Evolutionary conservation across 257 asterid species (phyloP), one percentile per base, ranked within the genome.

Genomic region (Handroanthus guayacan): DNA sequence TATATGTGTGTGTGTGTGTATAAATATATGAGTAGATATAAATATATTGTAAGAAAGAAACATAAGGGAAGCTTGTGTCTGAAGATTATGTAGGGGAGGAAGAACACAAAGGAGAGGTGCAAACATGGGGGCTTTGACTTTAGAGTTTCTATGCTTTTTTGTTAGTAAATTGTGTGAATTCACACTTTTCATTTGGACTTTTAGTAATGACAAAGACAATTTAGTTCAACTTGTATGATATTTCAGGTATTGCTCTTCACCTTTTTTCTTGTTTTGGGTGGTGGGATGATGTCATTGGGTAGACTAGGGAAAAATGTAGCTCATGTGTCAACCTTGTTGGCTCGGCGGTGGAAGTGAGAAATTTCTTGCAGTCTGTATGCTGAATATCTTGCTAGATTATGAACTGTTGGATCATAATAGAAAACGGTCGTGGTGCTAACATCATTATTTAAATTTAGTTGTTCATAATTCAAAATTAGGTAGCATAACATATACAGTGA

Each of bases 11-110:
- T 51, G 57, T 11, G 60, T n/a, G 60, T 54, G 31, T n/a, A 31
- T n/a, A 1, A n/a, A 11, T 51, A 18, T 54, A 2, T 16, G 7
- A 6, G 61, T 51, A 3, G 13, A 7, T 51, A 12, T 16, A 51
- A 51, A 3, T 2, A 51, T 12, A 12, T 12, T 51, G 13, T 12
- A 51, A 76, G 12, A 41, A 62, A 12, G 64, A 78, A 57, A 77
- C 79, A 73, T 52, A 72, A 66, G 78, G 88, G 82, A 84, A 75
- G 25, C 91, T 89, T 86, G 89, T 89, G 89, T 87, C 83, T 82
- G 82, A 89, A 85, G 90, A 47, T 60, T 78, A 73, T 82, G 89
- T 74, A 38, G 82, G 71, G 52, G 13, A 51, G 57, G 68, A 44
- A 34, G 78, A 69, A 77, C 83, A 81, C 39, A 34, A 20, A 7